Percentiles rank a stretch among this genome's conserved stretches.
phyloP scores from a whole-genome alignment of 176 grass and related monocot species.

The Oryza officinalis region DNA sequence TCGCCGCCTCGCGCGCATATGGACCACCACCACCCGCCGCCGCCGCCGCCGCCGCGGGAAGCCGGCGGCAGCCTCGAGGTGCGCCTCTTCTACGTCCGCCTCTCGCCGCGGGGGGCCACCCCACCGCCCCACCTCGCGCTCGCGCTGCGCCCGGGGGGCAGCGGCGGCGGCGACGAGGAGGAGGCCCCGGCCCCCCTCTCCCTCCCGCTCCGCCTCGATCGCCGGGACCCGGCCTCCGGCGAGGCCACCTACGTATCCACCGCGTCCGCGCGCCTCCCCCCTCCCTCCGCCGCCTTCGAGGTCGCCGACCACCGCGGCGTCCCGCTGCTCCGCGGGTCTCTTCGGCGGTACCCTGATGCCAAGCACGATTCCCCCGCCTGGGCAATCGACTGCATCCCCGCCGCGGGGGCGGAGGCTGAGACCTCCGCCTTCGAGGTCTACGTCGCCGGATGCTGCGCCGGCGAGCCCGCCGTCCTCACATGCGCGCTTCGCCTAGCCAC shows the following conservation, averaged over 20 bases:
- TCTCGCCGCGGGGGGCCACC: constrained; percentile 42
- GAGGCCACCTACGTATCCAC: constrained; percentile 87
- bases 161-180: neutral
- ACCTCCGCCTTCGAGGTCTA: constrained; percentile 74
- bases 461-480: constrained; percentile 66
- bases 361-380: constrained; percentile 44
- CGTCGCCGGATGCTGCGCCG: constrained; percentile 69
- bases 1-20: constrained; percentile 36
- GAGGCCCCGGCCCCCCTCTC: neutral
- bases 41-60: constrained; percentile 11
- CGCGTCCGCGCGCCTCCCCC: constrained; percentile 43
- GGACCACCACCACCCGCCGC: constrained; percentile 20
- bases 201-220: constrained; percentile 70
- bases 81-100: constrained; percentile 86
- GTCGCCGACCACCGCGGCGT: constrained; percentile 71
- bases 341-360: constrained; percentile 42
- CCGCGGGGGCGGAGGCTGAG: constrained; percentile 44
- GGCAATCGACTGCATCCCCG: constrained; percentile 73
- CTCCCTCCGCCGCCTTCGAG: constrained; percentile 55
- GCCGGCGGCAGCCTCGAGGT: constrained; percentile 55
- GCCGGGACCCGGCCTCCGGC: constrained; percentile 48
- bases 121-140: constrained; percentile 47
- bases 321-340: constrained; percentile 58
- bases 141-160: constrained; percentile 35
- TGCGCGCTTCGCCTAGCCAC: constrained; percentile 65